These are phyloP conservation scores for Telopea speciosissima DNA, from an alignment of 177 flowering plant species.

Conservation along the genomic window DNA sequence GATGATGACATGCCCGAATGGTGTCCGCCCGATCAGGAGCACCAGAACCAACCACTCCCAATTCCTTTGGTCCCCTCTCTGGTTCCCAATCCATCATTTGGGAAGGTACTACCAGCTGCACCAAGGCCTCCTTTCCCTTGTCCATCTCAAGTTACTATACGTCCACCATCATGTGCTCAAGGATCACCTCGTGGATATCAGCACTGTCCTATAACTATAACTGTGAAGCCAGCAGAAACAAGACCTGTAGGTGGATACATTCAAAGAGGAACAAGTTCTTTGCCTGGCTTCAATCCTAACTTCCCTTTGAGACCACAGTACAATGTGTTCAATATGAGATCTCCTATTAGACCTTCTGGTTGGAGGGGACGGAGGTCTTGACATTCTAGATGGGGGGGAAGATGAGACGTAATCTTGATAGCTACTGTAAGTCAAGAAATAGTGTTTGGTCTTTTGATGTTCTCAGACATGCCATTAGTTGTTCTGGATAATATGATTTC, in stretches of 20 bases:
- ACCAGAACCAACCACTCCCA: slow-evolving; percentile 7
- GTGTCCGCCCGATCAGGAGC: slow-evolving; percentile 35
- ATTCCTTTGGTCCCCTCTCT: slow-evolving; percentile 5
- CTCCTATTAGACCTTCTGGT: slow-evolving; percentile 9
- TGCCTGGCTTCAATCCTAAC: slow-evolving; percentile 5
- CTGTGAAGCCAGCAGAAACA: slow-evolving; percentile 10
- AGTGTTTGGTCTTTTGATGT: neutral
- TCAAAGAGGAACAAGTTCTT: slow-evolving; percentile 10
- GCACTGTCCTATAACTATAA: slow-evolving; percentile 2
- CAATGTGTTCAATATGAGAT: slow-evolving; percentile 11
- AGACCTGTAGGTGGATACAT: slow-evolving; percentile 8
- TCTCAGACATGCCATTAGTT: neutral
- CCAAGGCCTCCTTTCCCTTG: slow-evolving; percentile 2
- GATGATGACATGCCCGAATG: slow-evolving; percentile 62
- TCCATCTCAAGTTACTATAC: slow-evolving; percentile 5
- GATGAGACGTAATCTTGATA: neutral
- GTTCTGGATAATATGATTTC: neutral
- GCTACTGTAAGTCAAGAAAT: neutral
- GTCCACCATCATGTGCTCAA: slow-evolving; percentile 4
- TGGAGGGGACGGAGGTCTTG: slow-evolving; percentile 22
- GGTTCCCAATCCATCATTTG: slow-evolving; percentile 7
- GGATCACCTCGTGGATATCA: slow-evolving; percentile 11
- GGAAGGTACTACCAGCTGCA: slow-evolving; percentile 6
- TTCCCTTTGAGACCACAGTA: slow-evolving; percentile 9
- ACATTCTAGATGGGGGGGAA: neutral